These are phyloP conservation scores for Leishmania aethiopica DNA, from an alignment of 208 protist species.

Conservation along the genomic window DNA sequence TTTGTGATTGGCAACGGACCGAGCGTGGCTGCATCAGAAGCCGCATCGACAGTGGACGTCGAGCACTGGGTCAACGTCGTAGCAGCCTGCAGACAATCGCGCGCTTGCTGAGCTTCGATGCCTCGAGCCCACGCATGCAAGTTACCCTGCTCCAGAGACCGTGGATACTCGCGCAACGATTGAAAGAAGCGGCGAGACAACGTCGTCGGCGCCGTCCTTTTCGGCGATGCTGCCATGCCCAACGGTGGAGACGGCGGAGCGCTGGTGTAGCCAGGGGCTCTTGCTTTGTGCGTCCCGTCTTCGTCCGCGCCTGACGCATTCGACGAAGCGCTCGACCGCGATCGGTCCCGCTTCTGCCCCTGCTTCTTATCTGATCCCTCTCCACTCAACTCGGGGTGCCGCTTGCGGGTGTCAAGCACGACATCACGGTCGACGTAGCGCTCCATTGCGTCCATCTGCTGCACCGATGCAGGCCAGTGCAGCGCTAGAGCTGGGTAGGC, in stretches of 20 bases:
- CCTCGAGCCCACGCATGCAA: conserved; percentile 19
- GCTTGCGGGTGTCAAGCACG: conserved; percentile 32
- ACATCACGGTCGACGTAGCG: conserved; percentile 43
- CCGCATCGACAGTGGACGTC: not conserved
- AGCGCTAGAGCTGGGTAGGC: conserved; percentile 44
- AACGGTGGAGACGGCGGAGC: not conserved
- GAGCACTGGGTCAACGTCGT: not conserved
- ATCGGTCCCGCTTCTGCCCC: conserved; percentile 15
- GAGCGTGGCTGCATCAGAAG: conserved; percentile 4
- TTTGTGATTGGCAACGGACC: conserved; percentile 9
- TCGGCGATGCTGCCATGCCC: not conserved
- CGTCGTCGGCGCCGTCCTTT: not conserved
- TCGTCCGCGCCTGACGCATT: not conserved
- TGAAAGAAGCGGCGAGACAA: conserved; percentile 8
- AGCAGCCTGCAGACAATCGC: conserved; percentile 14
- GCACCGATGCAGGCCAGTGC: conserved; percentile 29
- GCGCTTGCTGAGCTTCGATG: conserved; percentile 8
- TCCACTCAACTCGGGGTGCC: conserved; percentile 26
- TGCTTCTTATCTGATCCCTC: not conserved
- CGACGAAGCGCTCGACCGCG: conserved; percentile 11
- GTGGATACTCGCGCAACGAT: conserved; percentile 27
- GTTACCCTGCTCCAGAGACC: conserved; percentile 30
- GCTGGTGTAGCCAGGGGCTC: not conserved
- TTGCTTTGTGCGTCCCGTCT: not conserved
- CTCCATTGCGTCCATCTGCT: conserved; percentile 34